These are phyloP conservation scores for Paramyrothecium sp. DNA, from an alignment of 2,329 filamentous ascomycete species.

Conservation along the genomic window DNA sequence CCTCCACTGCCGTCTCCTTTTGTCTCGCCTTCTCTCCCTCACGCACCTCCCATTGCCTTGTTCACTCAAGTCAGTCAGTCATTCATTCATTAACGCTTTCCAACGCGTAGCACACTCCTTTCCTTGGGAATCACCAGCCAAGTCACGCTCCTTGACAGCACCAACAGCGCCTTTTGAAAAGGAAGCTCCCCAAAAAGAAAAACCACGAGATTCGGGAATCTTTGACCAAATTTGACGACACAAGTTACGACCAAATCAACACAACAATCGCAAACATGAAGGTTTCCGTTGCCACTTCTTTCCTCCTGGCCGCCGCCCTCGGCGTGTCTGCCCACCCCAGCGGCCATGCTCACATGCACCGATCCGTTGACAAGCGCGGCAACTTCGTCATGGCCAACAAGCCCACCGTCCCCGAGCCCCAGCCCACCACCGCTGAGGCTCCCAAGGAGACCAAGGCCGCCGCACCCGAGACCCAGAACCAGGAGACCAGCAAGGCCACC, in stretches of 20 bases:
- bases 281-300: constrained; percentile 33
- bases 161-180: neutral
- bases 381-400: constrained; percentile 33
- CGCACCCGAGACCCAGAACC: constrained; percentile 3
- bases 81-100: constrained; percentile 21
- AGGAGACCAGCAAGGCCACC: constrained; percentile 7
- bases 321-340: constrained; percentile 41
- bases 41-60: constrained; percentile 11
- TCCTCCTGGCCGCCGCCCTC: constrained; percentile 35
- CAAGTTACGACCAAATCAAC: neutral
- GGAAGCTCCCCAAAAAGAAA: constrained; percentile 14
- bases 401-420: constrained; percentile 18
- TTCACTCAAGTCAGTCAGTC: constrained; percentile 13
- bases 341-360: constrained; percentile 33
- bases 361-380: constrained; percentile 25
- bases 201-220: constrained; percentile 17
- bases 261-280: constrained; percentile 33
- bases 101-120: constrained; percentile 19
- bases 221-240: neutral
- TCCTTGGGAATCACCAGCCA: constrained; percentile 5
- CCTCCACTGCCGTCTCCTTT: constrained; percentile 14
- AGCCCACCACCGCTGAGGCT: constrained; percentile 9
- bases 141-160: neutral
- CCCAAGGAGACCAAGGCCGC: constrained; percentile 5
- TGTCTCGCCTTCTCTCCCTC: constrained; percentile 10